These are phyloP conservation scores for Dactylellina sp. DNA, from an alignment of 2,329 filamentous ascomycete genomes.

Conservation along the genomic window DNA sequence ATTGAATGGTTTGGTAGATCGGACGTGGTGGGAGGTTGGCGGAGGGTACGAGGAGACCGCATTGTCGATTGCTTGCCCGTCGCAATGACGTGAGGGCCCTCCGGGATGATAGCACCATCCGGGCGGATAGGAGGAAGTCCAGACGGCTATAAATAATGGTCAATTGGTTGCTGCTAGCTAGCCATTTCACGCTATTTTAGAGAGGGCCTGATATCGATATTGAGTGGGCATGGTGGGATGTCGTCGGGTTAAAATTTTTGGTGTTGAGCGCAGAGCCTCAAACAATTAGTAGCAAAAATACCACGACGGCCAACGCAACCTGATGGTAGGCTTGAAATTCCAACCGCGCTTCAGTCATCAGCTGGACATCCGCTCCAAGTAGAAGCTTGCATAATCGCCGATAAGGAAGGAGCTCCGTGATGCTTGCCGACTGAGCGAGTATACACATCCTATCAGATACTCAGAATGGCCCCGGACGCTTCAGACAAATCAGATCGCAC, in stretches of 20 bases:
- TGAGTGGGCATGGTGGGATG: slow-evolving; percentile 10
- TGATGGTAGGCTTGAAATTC: slow-evolving; percentile 1
- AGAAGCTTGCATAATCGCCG: too few species aligned
- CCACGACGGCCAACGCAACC: slow-evolving; percentile 39
- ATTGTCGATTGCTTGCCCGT: slow-evolving; percentile 52
- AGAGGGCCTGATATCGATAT: neutral
- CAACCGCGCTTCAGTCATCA: neutral
- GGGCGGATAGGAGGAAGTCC: slow-evolving; percentile 8
- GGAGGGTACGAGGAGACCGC: slow-evolving; percentile 46
- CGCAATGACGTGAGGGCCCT: slow-evolving; percentile 41
- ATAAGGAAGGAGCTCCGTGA: too few species aligned
- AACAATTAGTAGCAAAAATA: slow-evolving; percentile 33
- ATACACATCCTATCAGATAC: neutral
- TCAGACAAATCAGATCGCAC: slow-evolving; percentile 17
- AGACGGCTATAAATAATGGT: slow-evolving; percentile 6
- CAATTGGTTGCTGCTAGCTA: slow-evolving; percentile 38
- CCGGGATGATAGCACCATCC: slow-evolving; percentile 47
- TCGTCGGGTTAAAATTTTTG: slow-evolving; percentile 52
- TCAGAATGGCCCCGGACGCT: slow-evolving; percentile 3
- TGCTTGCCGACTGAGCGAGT: neutral
- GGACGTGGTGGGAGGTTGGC: slow-evolving; percentile 46
- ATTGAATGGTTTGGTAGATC: slow-evolving; percentile 35
- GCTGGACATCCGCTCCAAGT: neutral
- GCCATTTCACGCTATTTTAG: slow-evolving; percentile 29
- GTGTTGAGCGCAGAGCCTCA: slow-evolving; percentile 35